A percentile compares a stretch with the other conserved stretches of the same genome.
phyloP scores from a whole-genome alignment of 177 flowering plant species.

The Telopea speciosissima region DNA sequence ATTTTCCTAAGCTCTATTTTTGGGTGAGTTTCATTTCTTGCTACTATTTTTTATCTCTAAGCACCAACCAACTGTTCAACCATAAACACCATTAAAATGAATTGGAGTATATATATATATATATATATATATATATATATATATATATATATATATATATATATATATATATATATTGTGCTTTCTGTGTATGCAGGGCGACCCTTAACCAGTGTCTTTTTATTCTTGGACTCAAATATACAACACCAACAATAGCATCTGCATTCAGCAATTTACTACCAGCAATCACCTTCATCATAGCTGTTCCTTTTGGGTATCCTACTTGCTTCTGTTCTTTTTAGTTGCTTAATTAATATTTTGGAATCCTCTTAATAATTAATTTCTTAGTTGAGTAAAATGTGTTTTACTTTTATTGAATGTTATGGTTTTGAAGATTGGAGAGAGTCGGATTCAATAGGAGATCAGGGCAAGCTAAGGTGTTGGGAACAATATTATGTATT shows the following conservation, averaged over 20 bases:
- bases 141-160: too few species aligned
- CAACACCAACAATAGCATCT: conserved; percentile 71
- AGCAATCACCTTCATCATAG: conserved; percentile 77
- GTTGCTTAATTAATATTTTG: too few species aligned
- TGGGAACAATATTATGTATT: conserved; percentile 65
- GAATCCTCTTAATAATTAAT: too few species aligned
- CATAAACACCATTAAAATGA: too few species aligned
- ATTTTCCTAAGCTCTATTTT: conserved; percentile 59
- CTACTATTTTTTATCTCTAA: too few species aligned
- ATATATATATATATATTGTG: too few species aligned
- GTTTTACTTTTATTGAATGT: neutral
- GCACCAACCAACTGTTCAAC: too few species aligned
- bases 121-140: too few species aligned
- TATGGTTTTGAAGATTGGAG: conserved; percentile 47
- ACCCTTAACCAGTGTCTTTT: conserved; percentile 64
- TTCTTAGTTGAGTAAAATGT: too few species aligned
- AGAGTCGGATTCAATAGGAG: conserved; percentile 39
- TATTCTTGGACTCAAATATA: conserved; percentile 58
- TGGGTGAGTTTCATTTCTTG: conserved; percentile 66
- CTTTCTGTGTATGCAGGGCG: conserved; percentile 34
- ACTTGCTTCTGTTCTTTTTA: neutral
- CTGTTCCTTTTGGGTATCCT: conserved; percentile 58
- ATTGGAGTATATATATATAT: too few species aligned
- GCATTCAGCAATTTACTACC: conserved; percentile 69
- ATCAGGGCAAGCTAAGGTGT: conserved; percentile 62